Evolutionary conservation across 257 asterid species (phyloP), one percentile per base, ranked within the genome.

Genomic region (Ballota nigra): DNA sequence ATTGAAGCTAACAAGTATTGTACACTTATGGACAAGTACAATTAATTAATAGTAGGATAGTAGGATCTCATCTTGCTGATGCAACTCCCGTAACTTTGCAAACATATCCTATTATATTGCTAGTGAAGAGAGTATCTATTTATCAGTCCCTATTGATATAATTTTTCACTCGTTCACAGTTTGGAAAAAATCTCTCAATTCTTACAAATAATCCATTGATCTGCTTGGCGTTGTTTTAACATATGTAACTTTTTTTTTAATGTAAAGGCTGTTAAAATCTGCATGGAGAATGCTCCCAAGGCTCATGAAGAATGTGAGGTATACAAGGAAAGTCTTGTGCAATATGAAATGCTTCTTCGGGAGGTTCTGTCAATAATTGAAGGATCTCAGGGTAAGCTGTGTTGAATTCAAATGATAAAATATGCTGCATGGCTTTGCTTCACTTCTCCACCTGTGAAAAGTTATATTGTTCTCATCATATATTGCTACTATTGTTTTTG

Each of bases 231-330:
- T 69, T 73, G 43, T 66, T 59, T 52, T 55, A 26, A 22, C 31
- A 53, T 58, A 70, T 29, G 28, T 58, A 53, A 57, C 43, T 45
- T 20, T 72, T 72, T 64, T 58, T 55, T 66, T 66, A 51, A 77
- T 78, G 12, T 53, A 19, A 53, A 92, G 98, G 98, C 93, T 79
- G 87, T 80, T 69, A 90, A 84, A 78, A 61, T 88, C 71, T 88
- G 87, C 79, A 58, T 83, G 63, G 96, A 88, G 81, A 86, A 69
- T 76, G 69, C 80, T 60, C 79, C 83, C 3, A 58, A 63, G 72
- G 79, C 67, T 68, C 82, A 75, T 60, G 88, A 83, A 73, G 89
- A 78, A 68, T 84, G 84, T 74, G 87, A 75, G 22, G 1, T 47
- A 71, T 68, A 59, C 56, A 78, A 73, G 76, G 81, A 77, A 77